Evolutionary conservation across 805 yeast species (phyloP), one percentile per base, ranked within the genome.

Genomic region (Suhomyces sp.): DNA sequence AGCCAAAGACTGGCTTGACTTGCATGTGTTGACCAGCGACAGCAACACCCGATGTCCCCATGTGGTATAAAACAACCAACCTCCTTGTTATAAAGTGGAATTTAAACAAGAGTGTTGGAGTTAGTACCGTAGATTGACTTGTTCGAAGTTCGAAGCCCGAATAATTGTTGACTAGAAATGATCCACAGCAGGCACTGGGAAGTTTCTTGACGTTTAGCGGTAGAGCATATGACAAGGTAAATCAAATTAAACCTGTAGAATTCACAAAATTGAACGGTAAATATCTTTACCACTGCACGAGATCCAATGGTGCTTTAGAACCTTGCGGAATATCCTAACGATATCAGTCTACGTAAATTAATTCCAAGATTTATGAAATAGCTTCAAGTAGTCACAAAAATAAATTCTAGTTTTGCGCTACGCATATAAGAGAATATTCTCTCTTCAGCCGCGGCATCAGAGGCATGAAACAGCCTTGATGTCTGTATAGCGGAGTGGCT

Each of bases 1-100:
- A 12, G 88, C 85, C 7, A 68, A 69, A 26, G 79, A 73, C 17
- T 85, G 89, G 89, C 67, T 85, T 19, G 80, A 79, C 17, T 57
- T 65, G 12, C 90, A 85, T 62, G 77, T 84, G 9, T 62, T 79
- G 52, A 65, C 74, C n/a, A 56, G 35, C 17, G 51, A 52, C 19
- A 27, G 22, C 19, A 35, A 48, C 13, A 40, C 31, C 19, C 31
- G 53, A 35, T 54, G 57, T 47, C 41, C 54, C n/a, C 42, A 38
- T 38, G 42, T 38, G 24, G 42, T 19, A 19, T 38, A 17, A 19
- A n/a, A 6, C 5, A 13, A 13, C 6, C 9, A 5, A n/a, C 33
- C 6, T 12, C 33, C 13, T 27, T 27, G 12, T 9, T 12, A 8
- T 10, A 9, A 27, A 27, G 13, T 9, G 10, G 33, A 10, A n/a